These are phyloP conservation scores for Colletotrichum salicis DNA, from an alignment of 2,329 filamentous ascomycete genomes.

Conservation along the genomic window DNA sequence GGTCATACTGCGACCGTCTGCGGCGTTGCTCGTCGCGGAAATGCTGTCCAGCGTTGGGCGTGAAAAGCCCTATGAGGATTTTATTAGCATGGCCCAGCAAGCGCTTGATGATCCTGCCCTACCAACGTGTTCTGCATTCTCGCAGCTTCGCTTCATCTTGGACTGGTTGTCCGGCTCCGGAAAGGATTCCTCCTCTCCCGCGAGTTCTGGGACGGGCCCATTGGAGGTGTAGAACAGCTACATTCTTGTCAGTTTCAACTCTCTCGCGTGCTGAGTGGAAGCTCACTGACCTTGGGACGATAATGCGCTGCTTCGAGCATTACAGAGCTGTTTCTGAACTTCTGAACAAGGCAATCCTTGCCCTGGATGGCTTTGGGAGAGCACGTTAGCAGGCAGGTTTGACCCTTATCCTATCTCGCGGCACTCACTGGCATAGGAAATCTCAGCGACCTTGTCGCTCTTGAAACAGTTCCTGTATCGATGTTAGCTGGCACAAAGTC, in stretches of 20 bases:
- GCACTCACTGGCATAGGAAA: constrained; percentile 90
- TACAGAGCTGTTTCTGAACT: constrained; percentile 96
- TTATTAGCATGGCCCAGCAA: neutral
- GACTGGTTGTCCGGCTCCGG: constrained; percentile 84
- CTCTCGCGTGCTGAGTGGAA: neutral
- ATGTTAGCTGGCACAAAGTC: neutral
- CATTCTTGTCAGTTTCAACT: constrained; percentile 4
- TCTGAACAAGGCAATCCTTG: constrained; percentile 88
- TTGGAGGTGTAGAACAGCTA: constrained; percentile 66
- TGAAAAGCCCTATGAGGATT: constrained; percentile 74
- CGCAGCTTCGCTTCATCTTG: constrained; percentile 87
- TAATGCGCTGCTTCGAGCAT: constrained; percentile 88
- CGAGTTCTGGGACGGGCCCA: constrained; percentile 59
- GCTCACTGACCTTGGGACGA: constrained; percentile 76
- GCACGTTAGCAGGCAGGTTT: constrained; percentile 40
- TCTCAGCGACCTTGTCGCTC: constrained; percentile 85
- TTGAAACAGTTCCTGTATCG: constrained; percentile 78
- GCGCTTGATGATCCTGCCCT: constrained; percentile 46
- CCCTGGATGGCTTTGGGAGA: constrained; percentile 81
- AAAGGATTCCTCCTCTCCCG: constrained; percentile 80
- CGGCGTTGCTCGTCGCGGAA: constrained; percentile 80
- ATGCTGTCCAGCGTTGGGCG: constrained; percentile 79
- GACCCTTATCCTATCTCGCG: constrained; percentile 29
- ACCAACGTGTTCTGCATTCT: constrained; percentile 88
- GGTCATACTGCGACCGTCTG: constrained; percentile 81